Conservation (phyloP, 768 basidiomycete species). For the Amanita rubescens region DNA sequence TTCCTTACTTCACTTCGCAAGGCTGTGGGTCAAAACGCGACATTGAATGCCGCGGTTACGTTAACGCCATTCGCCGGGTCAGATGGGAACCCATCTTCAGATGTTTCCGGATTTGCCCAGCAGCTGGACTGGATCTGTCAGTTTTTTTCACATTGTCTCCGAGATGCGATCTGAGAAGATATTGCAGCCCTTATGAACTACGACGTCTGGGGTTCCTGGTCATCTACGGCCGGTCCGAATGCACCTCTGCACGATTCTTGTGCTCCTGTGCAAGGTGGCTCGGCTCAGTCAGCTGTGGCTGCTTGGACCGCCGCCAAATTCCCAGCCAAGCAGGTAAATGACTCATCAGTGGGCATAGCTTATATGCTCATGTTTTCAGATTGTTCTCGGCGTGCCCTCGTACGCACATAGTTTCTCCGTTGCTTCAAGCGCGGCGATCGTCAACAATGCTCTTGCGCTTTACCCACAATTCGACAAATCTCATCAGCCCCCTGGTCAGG, state of each 20-base stretch:
- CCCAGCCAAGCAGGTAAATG: slow-evolving; percentile 39
- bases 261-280: slow-evolving; percentile 52
- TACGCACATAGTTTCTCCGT: slow-evolving; percentile 75
- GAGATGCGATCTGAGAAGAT: background rate
- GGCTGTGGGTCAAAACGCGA: slow-evolving; percentile 43
- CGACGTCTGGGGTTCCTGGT: slow-evolving; percentile 46
- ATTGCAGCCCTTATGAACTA: slow-evolving; percentile 53
- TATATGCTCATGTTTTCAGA: slow-evolving; percentile 18
- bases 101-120: slow-evolving; percentile 67
- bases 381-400: slow-evolving; percentile 73
- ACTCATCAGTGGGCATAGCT: background rate
- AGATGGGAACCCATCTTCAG: slow-evolving; percentile 51
- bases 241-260: slow-evolving; percentile 76
- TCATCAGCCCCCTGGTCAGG: slow-evolving; percentile 48
- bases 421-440: slow-evolving; percentile 26
- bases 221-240: slow-evolving; percentile 64
- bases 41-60: slow-evolving; percentile 44
- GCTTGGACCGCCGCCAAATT: slow-evolving; percentile 75
- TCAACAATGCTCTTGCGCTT: slow-evolving; percentile 24
- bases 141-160: background rate
- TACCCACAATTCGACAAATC: slow-evolving; percentile 30
- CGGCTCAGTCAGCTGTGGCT: slow-evolving; percentile 61
- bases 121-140: slow-evolving; percentile 44
- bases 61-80: slow-evolving; percentile 34
- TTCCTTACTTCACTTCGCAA: slow-evolving; percentile 67